phyloP scores from a whole-genome alignment of 495 filamentous ascomycete genomes.

The Aspergillus bertholletiae region DNA sequence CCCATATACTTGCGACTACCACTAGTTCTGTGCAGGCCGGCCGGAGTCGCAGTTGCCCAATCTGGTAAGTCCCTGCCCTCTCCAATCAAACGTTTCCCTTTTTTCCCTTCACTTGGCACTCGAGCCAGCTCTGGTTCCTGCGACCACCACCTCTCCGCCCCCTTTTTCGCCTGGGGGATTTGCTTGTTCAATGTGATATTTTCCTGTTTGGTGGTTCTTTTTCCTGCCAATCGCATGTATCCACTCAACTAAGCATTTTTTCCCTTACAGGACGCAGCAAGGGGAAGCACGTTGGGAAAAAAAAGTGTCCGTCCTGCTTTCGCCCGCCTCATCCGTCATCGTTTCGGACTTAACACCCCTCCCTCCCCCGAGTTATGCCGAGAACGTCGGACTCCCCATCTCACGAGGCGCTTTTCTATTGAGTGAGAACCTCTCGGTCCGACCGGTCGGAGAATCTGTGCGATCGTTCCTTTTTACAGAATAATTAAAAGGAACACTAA shows the following conservation, averaged over 20 bases:
- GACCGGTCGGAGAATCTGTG: constrained; percentile 2
- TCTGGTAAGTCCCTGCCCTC: constrained; percentile 5
- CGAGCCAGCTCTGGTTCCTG: background rate
- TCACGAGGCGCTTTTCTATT: background rate
- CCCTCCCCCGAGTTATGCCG: constrained; percentile 10
- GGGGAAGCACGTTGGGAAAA: background rate
- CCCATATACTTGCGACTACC: too few species aligned
- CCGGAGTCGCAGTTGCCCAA: constrained; percentile 1
- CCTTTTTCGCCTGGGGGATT: background rate
- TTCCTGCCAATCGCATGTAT: background rate
- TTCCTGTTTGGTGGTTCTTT: background rate
- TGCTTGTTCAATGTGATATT: too few species aligned
- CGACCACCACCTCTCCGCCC: background rate
- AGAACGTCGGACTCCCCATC: constrained; percentile 2
- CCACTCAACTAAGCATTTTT: background rate
- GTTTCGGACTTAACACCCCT: constrained; percentile 1
- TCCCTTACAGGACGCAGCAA: background rate
- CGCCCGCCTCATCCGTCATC: constrained; percentile 3
- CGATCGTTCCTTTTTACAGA: background rate
- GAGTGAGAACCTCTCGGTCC: constrained; percentile 3
- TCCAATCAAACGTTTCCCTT: constrained; percentile 3
- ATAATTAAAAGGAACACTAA: background rate
- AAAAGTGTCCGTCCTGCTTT: background rate
- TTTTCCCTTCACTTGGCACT: background rate
- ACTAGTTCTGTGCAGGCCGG: too few species aligned